phyloP scores from a whole-genome alignment of 306 rosid species.

The Inga leiocalycina region DNA sequence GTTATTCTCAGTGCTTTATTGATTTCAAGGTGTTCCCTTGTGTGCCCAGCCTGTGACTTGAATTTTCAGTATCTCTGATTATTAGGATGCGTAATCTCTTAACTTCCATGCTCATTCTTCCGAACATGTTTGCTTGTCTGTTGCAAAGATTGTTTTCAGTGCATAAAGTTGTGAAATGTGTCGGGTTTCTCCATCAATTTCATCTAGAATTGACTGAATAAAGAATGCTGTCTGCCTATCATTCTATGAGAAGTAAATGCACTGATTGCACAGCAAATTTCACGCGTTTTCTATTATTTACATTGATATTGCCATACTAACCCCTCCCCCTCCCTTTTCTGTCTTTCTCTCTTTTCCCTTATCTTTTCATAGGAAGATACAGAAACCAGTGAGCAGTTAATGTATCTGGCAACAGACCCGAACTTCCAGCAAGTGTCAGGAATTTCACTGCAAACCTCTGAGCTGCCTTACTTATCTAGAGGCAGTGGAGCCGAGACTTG shows the following conservation, averaged over 20 bases:
- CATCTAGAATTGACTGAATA: not conserved
- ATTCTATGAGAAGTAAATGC: not conserved
- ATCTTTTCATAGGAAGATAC: constrained; percentile 50
- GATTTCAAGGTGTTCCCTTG: constrained; percentile 8
- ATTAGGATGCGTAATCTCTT: not conserved
- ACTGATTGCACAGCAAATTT: not conserved
- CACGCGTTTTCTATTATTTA: not conserved
- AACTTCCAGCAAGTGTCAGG: constrained; percentile 49
- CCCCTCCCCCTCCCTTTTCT: not conserved
- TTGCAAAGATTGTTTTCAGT: not conserved
- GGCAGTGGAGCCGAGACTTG: constrained; percentile 36
- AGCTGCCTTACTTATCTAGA: constrained; percentile 40
- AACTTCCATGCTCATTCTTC: not conserved
- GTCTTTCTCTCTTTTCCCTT: not conserved
- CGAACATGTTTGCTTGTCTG: constrained; percentile 4
- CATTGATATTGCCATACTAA: constrained; percentile 20
- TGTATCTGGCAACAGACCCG: constrained; percentile 47
- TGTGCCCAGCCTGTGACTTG: constrained; percentile 3
- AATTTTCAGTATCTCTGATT: not conserved
- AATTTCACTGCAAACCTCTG: constrained; percentile 46
- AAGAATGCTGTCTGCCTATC: not conserved
- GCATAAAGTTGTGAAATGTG: not conserved
- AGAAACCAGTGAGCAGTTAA: constrained; percentile 53
- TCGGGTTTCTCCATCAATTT: not conserved
- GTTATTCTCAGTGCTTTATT: not conserved